Evolutionary conservation across 2,329 filamentous ascomycete genomes (phyloP), one percentile per base, ranked within the genome.

Genomic region (Diaporthe capsici): DNA sequence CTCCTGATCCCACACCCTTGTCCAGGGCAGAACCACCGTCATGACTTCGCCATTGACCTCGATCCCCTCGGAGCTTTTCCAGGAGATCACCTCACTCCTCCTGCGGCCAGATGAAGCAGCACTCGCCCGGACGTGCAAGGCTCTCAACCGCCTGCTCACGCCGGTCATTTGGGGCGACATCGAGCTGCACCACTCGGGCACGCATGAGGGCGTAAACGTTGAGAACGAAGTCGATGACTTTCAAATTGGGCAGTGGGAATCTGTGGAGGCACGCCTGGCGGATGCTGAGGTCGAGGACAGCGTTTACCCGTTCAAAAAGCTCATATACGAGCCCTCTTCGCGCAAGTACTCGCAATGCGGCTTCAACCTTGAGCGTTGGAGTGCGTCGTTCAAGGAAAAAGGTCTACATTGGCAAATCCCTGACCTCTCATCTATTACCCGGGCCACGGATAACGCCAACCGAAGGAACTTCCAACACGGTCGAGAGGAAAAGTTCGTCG

Each of bases 91-190:
- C 37, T 25, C 34, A 17, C 58, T 42, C n/a, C 58, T 61, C 22
- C 22, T 61, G 58, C 58, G 58, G n/a, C 58, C 58, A 25, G 58
- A 61, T 25, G 34, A 61, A 61, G 58, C 58, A 42, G 58, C n/a
- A 17, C 37, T 61, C 22, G 34, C 58, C 22, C 58, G 58, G 37
- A 61, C 58, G 3, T 61, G 34, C 37, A 61, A 61, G n/a, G 22
- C 58, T 8, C 37, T 42, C 3, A 61, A 61, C 58, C 22, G 37
- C 22, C 37, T 61, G 22, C 58, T 61, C 58, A 61, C 58, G 13
- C 34, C 58, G 13, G 22, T 61, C 13, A 9, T 61, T 22, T 61
- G 58, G 58, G 58, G 37, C 22, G 58, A 61, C 22, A 7, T 61
- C 2, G 58, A 61, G n/a, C 58, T 61, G 37, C 58, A 61, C 58